These are phyloP conservation scores for Fusarium nurragi DNA, from an alignment of 2,329 filamentous ascomycete species.

Conservation along the genomic window DNA sequence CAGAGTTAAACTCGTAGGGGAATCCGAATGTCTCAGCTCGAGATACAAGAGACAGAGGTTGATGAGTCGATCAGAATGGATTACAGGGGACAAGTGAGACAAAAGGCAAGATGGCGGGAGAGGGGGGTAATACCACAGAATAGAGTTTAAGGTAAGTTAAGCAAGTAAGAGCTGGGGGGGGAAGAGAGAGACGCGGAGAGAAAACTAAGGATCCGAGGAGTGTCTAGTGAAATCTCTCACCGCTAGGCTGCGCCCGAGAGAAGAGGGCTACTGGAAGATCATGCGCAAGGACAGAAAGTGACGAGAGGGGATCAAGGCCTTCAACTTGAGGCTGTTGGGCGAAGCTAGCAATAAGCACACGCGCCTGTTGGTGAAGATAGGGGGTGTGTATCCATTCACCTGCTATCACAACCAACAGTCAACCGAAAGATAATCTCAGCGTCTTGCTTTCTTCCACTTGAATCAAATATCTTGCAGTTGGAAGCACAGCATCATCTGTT, in stretches of 20 bases:
- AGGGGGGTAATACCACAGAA: not conserved
- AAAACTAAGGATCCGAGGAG: not conserved
- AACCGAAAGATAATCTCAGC: not conserved
- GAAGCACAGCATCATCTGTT: not conserved
- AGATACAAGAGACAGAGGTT: not conserved
- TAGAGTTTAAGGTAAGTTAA: not conserved
- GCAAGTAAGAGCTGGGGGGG: not conserved
- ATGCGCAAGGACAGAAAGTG: not conserved
- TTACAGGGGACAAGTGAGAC: not conserved
- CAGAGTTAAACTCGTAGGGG: not conserved
- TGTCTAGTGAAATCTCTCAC: not conserved
- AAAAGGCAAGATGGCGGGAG: conserved; percentile 2
- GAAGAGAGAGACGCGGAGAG: not conserved
- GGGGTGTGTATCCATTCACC: not conserved
- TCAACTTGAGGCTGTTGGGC: not conserved
- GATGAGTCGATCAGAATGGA: not conserved
- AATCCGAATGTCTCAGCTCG: not conserved
- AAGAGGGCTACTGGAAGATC: not conserved
- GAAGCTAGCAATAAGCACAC: not conserved
- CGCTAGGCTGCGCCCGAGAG: not conserved
- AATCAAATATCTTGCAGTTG: not conserved
- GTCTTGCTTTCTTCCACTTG: not conserved
- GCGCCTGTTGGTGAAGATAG: conserved; percentile 10
- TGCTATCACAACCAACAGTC: not conserved
- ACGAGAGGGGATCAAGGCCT: not conserved